A percentile compares a stretch with the other conserved stretches of the same genome.
Conservation (phyloP, 2,329 filamentous ascomycete genomes). For the Trichoderma breve region DNA sequence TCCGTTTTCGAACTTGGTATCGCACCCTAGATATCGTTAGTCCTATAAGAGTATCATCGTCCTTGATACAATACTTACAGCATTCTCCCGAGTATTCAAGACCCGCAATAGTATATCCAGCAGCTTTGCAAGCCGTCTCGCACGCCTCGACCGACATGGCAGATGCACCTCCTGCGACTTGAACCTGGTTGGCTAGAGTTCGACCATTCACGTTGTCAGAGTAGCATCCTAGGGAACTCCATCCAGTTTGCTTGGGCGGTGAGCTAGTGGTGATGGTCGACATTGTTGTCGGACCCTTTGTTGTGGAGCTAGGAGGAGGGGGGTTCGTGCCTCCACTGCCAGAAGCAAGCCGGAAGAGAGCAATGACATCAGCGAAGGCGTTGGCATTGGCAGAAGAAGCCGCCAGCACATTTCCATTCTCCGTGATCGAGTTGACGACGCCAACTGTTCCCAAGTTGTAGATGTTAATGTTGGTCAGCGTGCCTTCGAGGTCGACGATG, state of each 20-base stretch:
- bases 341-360: slow-evolving; percentile 3
- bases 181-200: slow-evolving; percentile 3
- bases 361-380: not conserved
- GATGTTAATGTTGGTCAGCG: not conserved
- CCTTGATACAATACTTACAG: not conserved
- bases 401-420: not conserved
- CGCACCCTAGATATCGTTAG: not conserved
- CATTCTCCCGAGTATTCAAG: not conserved
- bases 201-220: not conserved
- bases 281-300: not conserved
- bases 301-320: not conserved
- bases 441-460: slow-evolving; percentile 5
- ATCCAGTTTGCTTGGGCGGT: not conserved
- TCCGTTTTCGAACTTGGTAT: not conserved
- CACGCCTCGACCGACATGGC: slow-evolving; percentile 2
- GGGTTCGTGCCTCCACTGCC: slow-evolving; percentile 1
- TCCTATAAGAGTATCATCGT: not conserved
- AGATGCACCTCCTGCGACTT: slow-evolving; percentile 2
- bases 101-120: slow-evolving; percentile 4
- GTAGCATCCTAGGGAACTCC: slow-evolving; percentile 1
- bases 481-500: slow-evolving; percentile 6
- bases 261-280: not conserved
- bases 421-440: not conserved
- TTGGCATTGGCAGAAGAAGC: not conserved
- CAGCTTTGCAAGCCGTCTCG: not conserved